Base-by-base conservation (phyloP, 495 filamentous ascomycete species). In the Bathelium albidoporum region DNA sequence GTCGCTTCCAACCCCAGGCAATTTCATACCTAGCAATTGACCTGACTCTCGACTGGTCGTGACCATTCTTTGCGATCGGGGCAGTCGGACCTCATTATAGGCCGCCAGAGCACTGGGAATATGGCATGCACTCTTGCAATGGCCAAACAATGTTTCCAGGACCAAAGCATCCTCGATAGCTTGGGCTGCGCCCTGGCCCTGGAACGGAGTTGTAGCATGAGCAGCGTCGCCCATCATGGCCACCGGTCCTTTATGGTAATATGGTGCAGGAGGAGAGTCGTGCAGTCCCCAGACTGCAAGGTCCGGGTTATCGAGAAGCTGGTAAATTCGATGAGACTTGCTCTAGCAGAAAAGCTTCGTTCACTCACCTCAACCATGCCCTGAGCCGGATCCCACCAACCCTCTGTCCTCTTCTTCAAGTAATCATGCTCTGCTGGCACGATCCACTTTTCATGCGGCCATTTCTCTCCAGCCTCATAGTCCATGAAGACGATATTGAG, bases 401-500 rank as follows among this genome's bases (percentile, higher is more conserved):
- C 44, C 44, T 49, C 20, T 12, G 20, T 12, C 44, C 20, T 49
- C 11, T 49, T 22, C 44, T 49, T 16, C 14, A 49, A n/a, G 44
- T 16, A 49, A 5, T 49, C 20, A n/a, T 49, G 20, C 5, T 49
- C 18, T 20, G 44, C 44, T 22, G 44, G 44, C 44, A 49, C 44
- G 20, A 49, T 49, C 44, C 44, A 49, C 20, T 49, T 49, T 20
- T 49, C 44, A 20, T 49, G 44, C 20, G 44, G 44, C 44, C 44
- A 49, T 5, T 10, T 49, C 5, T 49, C 44, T 5, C 44, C 44
- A 49, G 44, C 44, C 18, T 49, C 44, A 20, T 18, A 49, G 20
- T 49, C 44, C 44, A 49, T 49, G 24, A 65, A 24, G 9, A 63
- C 68, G 32, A 63, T 36, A 58, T 70, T 67, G 22, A 70, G 26